Base-by-base conservation (phyloP, 1,284 basidiomycete species). In the Fistulinella cinereoalba region DNA sequence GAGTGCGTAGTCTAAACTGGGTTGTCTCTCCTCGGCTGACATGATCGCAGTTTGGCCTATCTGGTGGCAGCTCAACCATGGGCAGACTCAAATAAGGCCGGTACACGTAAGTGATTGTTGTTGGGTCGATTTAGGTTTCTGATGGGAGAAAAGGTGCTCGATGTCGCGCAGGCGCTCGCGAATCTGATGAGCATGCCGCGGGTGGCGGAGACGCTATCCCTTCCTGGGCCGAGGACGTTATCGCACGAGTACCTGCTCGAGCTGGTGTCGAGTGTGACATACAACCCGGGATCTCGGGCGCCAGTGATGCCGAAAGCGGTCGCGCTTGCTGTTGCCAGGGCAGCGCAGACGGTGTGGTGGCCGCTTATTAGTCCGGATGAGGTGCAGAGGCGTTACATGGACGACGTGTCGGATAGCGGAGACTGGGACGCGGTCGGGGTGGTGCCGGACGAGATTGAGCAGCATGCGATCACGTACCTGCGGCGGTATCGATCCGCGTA, bases 61-160 rank as follows among this genome's bases (percentile, higher is more conserved):
- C 55, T 88, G 91, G 75, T 97, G 88, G 92, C 89, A 91, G 66
- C 79, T 98, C 54, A 99, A 98, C 75, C 71, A 88, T 58, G 90
- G 83, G 41, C 71, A 87, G 66, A 96, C 96, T 19, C 84, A 83
- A 71, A 81, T 91, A 67, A 86, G 92, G 31, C 96, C 97, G 2
- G 90, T 89, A 32, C 94, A 98, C 79, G 93, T 94, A 73, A 70
- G 82, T 50, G 41, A 23, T 40, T 41, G 10, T 36, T 34, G 11
- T 33, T 51, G 21, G 29, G 12, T 34, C 33, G 23, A 11, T 13
- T 32, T 43, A 3, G 8, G 37, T 23, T 27, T 46, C 36, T 58
- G 40, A 57, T 51, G 47, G 44, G 50, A 43, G 44, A 41, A 49
- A 16, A 92, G 88, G 88, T 93, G 38, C 69, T 97, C 60, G 94